Base-by-base conservation (phyloP, 148 eudicot genomes). In the Agrostemma githago region DNA sequence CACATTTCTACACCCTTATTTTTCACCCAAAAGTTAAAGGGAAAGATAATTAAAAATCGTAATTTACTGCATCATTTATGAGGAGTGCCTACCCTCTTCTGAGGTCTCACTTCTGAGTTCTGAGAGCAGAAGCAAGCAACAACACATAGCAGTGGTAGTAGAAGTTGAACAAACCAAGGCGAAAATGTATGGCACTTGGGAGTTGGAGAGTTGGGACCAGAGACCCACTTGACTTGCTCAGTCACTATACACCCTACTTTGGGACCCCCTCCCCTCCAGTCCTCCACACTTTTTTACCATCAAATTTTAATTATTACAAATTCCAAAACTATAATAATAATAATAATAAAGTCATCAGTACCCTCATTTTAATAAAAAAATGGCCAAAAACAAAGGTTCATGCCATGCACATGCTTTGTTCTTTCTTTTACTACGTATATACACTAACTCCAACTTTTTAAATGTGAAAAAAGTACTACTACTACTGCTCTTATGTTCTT, bases 141-240 rank as follows among this genome's bases (percentile, higher is more conserved):
- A 26, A 26, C 1, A 26, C 34, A 26, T 26, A 26, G 34, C 34
- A 26, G 34, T 0, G 34, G 34, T 26, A 26, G 34, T 26, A 26
- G 34, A 26, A 10, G 2, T 48, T 48, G 51, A 8, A 0, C 16
- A 64, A 64, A n/a, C 68, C 68, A 70, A 58, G 62, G 64, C 51
- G 41, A 15, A 57, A 78, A 78, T 26, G 66, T 26, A 63, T 70
- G 76, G 46, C 38, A 66, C 48, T 58, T 68, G 66, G 72, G 34
- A 26, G 34, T 26, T 26, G 34, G 1, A 26, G 34, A 26, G 34
- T 26, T 26, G 34, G 80, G 80, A 78, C 80, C 80, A 78, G 46
- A 78, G 43, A 78, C 70, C 66, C 67, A 77, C 71, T 77, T 77
- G 80, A 77, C 71, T 77, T 77, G 80, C 65, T 42, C 39, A 37